Percentiles rank a stretch among this genome's conserved stretches.
Evolutionary conservation across 2,329 filamentous ascomycete genomes (phyloP).

Genomic region (Alternaria sp.): DNA sequence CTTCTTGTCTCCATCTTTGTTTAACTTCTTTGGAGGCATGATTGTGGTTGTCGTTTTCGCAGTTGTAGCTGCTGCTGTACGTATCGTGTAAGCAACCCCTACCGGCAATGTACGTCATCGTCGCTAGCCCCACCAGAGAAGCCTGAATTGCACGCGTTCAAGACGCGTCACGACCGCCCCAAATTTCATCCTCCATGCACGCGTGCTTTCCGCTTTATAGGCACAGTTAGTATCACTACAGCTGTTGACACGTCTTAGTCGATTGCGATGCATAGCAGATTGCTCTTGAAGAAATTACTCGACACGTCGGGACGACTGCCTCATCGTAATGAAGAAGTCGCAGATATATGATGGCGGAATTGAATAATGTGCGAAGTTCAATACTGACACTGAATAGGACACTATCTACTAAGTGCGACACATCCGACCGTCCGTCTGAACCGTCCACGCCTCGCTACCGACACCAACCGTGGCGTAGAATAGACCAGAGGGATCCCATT

Average conservation of each 20-base stretch:
- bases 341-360: not conserved
- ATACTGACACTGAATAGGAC: not conserved
- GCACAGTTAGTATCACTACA: not conserved
- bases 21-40: conserved; percentile 15
- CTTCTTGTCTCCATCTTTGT: conserved; percentile 6
- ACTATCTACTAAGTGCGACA: conserved; percentile 14
- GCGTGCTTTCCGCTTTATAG: not conserved
- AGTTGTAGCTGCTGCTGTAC: not conserved
- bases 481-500: conserved; percentile 40
- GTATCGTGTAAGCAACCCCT: not conserved
- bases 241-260: not conserved
- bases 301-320: not conserved
- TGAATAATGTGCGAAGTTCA: not conserved
- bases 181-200: not conserved
- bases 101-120: conserved; percentile 13
- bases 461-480: conserved; percentile 43
- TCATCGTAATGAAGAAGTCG: not conserved
- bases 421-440: conserved; percentile 23
- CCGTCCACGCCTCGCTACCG: conserved; percentile 38
- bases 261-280: not conserved
- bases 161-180: not conserved
- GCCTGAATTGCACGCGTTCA: conserved; percentile 7
- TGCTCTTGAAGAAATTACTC: not conserved
- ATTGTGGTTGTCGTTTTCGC: not conserved
- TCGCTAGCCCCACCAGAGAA: conserved; percentile 10